These are phyloP conservation scores for Colletotrichum viniferum DNA, from an alignment of 2,329 filamentous ascomycete genomes.

Conservation along the genomic window DNA sequence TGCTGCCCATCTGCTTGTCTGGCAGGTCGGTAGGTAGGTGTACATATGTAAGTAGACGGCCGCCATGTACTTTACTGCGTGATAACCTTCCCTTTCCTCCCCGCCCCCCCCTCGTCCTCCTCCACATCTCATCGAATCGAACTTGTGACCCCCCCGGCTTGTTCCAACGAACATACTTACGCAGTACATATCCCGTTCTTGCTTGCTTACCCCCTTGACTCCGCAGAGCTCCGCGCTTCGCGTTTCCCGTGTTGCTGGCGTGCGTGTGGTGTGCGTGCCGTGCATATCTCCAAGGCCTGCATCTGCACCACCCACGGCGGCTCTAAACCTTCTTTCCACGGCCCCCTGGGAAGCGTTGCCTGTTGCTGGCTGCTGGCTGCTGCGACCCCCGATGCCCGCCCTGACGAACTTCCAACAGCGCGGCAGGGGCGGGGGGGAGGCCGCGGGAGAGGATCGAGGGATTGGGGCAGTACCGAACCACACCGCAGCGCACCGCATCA, in stretches of 20 bases:
- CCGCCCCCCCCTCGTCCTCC: background rate
- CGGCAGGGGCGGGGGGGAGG: no score
- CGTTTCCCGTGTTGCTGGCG: background rate
- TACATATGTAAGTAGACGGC: background rate
- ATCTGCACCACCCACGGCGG: conserved; percentile 5
- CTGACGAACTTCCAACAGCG: background rate
- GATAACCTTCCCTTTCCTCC: background rate
- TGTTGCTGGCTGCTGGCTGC: background rate
- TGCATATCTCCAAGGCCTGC: background rate
- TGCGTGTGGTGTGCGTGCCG: background rate
- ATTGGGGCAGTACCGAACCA: background rate
- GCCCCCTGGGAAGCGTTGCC: background rate
- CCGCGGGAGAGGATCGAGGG: background rate
- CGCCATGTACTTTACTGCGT: background rate
- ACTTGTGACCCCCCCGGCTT: background rate
- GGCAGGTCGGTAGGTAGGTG: background rate
- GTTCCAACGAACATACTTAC: background rate
- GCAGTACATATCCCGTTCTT: background rate
- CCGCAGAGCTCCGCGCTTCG: background rate
- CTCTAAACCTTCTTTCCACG: conserved; percentile 17
- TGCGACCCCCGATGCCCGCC: background rate
- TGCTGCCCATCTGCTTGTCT: background rate
- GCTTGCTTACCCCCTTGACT: background rate
- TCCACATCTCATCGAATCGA: background rate
- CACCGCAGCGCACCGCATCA: background rate